A percentile compares a stretch with the other conserved stretches of the same genome.
phyloP scores from a whole-genome alignment of 306 rosid species.

The Begonia loranthoides region DNA sequence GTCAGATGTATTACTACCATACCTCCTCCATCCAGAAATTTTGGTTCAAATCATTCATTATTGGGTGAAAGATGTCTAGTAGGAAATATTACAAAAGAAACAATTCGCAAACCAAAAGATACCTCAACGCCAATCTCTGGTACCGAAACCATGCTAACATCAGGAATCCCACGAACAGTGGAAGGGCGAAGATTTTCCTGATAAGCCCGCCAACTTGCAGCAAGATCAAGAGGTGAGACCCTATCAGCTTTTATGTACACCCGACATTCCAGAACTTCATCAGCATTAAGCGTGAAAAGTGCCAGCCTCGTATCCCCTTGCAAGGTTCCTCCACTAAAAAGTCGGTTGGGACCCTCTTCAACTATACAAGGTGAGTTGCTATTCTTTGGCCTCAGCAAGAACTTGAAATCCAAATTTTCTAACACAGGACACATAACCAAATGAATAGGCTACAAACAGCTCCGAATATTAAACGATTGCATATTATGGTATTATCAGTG shows the following conservation, averaged over 20 bases:
- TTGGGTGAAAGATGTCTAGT: too few species aligned
- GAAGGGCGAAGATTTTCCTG: slow-evolving; percentile 90
- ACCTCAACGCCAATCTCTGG: slow-evolving; percentile 63
- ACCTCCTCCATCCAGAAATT: too few species aligned
- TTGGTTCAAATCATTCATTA: too few species aligned
- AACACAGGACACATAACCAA: slow-evolving; percentile 12
- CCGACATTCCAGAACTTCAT: slow-evolving; percentile 63
- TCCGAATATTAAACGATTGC: too few species aligned
- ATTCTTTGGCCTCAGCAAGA: slow-evolving; percentile 73
- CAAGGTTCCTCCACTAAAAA: slow-evolving; percentile 66
- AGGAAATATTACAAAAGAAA: not conserved
- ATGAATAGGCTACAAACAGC: not conserved
- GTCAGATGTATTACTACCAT: too few species aligned
- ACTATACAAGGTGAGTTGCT: slow-evolving; percentile 50
- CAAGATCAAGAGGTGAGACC: slow-evolving; percentile 97
- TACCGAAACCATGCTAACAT: slow-evolving; percentile 70
- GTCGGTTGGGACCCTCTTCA: slow-evolving; percentile 89
- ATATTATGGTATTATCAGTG: too few species aligned
- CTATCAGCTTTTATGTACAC: slow-evolving; percentile 77
- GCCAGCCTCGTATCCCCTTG: slow-evolving; percentile 84
- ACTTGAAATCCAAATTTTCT: slow-evolving; percentile 95
- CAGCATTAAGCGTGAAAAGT: slow-evolving; percentile 50
- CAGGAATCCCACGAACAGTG: slow-evolving; percentile 88
- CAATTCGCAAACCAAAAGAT: not conserved
- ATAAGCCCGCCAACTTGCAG: slow-evolving; percentile 99